phyloP scores from a whole-genome alignment of 768 basidiomycete genomes.

The Naganishia antarctica region DNA sequence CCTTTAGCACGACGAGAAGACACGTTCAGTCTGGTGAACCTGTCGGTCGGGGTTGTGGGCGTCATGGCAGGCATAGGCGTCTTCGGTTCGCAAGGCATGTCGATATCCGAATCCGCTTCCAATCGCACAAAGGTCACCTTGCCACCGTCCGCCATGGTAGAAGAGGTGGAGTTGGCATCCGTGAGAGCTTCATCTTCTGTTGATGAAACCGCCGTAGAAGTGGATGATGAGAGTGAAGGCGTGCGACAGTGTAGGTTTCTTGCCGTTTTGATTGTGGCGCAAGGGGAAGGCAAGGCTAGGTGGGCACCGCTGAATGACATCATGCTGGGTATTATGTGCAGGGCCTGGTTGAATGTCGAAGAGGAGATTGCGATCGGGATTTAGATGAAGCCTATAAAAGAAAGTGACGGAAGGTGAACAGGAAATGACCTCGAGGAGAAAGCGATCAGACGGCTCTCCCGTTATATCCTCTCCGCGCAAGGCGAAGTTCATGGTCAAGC shows the following conservation, averaged over 20 bases:
- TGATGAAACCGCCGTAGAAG: not conserved
- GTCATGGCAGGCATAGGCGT: slow-evolving; percentile 1
- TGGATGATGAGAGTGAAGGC: slow-evolving; percentile 13
- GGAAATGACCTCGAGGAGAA: no score
- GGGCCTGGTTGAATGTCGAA: not conserved
- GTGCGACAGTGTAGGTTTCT: slow-evolving; percentile 8
- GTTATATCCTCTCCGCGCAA: no score
- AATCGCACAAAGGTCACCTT: not conserved
- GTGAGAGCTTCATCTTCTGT: not conserved
- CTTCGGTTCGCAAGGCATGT: not conserved
- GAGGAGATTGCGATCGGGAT: not conserved
- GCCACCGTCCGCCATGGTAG: not conserved
- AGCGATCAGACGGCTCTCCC: no score
- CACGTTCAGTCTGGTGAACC: slow-evolving; percentile 9
- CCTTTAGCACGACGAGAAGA: not conserved
- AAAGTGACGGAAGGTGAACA: not conserved
- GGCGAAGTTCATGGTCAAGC: no score
- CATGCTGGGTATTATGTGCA: slow-evolving; percentile 1
- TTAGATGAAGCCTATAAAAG: not conserved
- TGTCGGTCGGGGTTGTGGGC: slow-evolving; percentile 3
- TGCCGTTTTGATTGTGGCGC: not conserved
- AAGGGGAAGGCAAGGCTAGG: not conserved
- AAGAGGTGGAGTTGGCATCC: not conserved
- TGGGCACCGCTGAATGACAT: slow-evolving; percentile 1
- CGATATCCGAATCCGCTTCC: not conserved